Evolutionary conservation across 2,329 filamentous ascomycete genomes (phyloP).

Genomic region (Aureobasidium sp.): DNA sequence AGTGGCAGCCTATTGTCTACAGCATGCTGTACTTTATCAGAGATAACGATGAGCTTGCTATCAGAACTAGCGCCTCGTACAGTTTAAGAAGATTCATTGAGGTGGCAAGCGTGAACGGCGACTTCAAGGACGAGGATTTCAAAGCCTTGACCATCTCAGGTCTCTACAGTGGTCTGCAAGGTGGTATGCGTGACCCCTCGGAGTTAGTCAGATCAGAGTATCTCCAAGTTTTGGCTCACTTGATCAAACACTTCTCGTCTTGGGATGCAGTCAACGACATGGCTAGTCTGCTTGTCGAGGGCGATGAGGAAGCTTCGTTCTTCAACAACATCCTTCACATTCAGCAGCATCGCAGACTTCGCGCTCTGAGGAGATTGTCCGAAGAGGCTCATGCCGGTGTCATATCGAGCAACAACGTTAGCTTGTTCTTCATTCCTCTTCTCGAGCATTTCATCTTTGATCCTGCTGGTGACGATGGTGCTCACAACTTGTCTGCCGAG

Average conservation of each 20-base stretch:
- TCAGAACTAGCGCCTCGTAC: slow-evolving; percentile 76
- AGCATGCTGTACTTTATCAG: slow-evolving; percentile 85
- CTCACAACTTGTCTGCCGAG: slow-evolving; percentile 80
- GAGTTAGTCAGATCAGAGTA: slow-evolving; percentile 82
- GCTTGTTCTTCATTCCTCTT: slow-evolving; percentile 81
- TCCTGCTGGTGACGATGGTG: slow-evolving; percentile 65
- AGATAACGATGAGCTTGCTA: slow-evolving; percentile 80
- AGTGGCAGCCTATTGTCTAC: slow-evolving; percentile 83
- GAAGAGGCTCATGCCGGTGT: slow-evolving; percentile 57
- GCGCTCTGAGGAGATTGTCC: slow-evolving; percentile 72
- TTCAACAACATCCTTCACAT: slow-evolving; percentile 91
- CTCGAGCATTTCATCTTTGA: slow-evolving; percentile 93
- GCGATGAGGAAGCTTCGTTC: slow-evolving; percentile 77
- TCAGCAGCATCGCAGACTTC: slow-evolving; percentile 75
- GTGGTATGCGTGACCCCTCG: slow-evolving; percentile 68
- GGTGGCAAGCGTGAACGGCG: slow-evolving; percentile 44
- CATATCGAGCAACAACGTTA: slow-evolving; percentile 69
- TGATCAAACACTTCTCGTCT: slow-evolving; percentile 63
- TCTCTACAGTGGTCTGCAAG: slow-evolving; percentile 68
- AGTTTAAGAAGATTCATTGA: slow-evolving; percentile 72
- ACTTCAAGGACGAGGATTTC: slow-evolving; percentile 40
- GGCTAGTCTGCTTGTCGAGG: slow-evolving; percentile 57
- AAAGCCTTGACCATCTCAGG: slow-evolving; percentile 54
- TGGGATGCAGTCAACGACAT: slow-evolving; percentile 72
- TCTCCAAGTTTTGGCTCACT: slow-evolving; percentile 67